Conservation (phyloP, 129 eudicot species). For the Flaveria robusta region DNA sequence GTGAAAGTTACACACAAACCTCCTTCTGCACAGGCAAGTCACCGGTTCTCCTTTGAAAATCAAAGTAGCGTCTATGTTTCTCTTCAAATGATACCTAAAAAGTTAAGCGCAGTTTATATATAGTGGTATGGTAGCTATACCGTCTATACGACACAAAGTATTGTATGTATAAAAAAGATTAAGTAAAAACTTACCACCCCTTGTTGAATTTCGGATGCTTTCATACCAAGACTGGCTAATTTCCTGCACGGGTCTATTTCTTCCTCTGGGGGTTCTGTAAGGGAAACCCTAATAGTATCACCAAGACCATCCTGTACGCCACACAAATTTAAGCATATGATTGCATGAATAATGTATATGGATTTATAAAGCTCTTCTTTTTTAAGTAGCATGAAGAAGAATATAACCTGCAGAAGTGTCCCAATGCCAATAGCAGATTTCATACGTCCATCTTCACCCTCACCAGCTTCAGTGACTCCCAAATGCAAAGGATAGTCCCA, state of each 20-base stretch:
- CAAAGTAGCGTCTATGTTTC: constrained; percentile 88
- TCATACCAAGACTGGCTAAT: constrained; percentile 90
- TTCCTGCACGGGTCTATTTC: constrained; percentile 97
- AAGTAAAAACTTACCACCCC: constrained; percentile 74
- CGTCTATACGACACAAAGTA: background rate
- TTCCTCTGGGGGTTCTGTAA: constrained; percentile 92
- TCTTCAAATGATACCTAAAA: constrained; percentile 90
- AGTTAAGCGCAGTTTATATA: constrained; percentile 12
- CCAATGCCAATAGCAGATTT: constrained; percentile 98
- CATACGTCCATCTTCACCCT: constrained; percentile 99
- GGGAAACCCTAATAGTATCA: constrained; percentile 95
- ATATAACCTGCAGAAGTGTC: constrained; percentile 88
- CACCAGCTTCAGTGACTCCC: constrained; percentile 99
- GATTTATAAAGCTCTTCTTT: background rate
- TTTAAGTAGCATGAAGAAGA: constrained; percentile 11
- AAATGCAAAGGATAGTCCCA: constrained; percentile 97
- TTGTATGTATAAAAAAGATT: background rate
- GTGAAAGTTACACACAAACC: constrained; percentile 45
- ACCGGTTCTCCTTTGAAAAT: constrained; percentile 93
- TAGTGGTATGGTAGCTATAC: background rate
- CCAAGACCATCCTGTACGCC: constrained; percentile 88
- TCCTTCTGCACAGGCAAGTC: constrained; percentile 92
- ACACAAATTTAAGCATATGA: constrained; percentile 1
- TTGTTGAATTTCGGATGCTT: constrained; percentile 82
- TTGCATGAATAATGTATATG: constrained; percentile 4